Evolutionary conservation across 371 early-diverging fungal species (phyloP).

Genomic region (Rhizopus delemar): DNA sequence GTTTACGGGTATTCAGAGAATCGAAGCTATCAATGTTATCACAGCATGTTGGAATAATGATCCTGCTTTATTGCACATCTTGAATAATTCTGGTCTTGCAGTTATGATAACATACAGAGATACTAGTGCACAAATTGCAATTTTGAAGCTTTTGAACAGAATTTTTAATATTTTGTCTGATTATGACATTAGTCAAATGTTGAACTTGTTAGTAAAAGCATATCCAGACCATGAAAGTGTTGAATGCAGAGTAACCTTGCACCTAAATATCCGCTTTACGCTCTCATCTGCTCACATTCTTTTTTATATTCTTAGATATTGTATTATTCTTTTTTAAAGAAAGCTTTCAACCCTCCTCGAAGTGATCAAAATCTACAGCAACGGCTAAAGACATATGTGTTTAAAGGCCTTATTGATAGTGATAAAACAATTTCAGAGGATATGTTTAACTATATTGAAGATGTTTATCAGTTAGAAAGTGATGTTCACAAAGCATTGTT

Average conservation of each 20-base stretch:
- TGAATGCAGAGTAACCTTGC: slow-evolving; percentile 51
- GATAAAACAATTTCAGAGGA: slow-evolving; percentile 52
- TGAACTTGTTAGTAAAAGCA: slow-evolving; percentile 35
- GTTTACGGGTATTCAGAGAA: slow-evolving; percentile 35
- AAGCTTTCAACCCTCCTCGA: slow-evolving; percentile 6
- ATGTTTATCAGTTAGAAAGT: slow-evolving; percentile 28
- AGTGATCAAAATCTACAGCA: background rate
- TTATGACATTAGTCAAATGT: slow-evolving; percentile 43
- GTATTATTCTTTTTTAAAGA: slow-evolving; percentile 33
- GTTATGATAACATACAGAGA: slow-evolving; percentile 10
- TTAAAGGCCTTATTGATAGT: slow-evolving; percentile 58
- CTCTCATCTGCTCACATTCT: no score
- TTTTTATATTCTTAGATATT: slow-evolving; percentile 21
- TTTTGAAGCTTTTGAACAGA: slow-evolving; percentile 53
- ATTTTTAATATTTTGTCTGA: slow-evolving; percentile 38
- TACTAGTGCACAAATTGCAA: slow-evolving; percentile 42
- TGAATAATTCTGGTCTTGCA: slow-evolving; percentile 48
- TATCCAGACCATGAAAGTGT: slow-evolving; percentile 43
- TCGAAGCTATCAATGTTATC: slow-evolving; percentile 57
- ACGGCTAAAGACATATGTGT: slow-evolving; percentile 6
- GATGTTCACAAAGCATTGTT: slow-evolving; percentile 46
- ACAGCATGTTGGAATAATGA: slow-evolving; percentile 49
- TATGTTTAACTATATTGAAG: slow-evolving; percentile 53
- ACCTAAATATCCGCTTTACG: no score
- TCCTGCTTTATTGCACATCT: slow-evolving; percentile 51